phyloP scores from a whole-genome alignment of 2,329 filamentous ascomycete species.

The Fusarium acutatum region DNA sequence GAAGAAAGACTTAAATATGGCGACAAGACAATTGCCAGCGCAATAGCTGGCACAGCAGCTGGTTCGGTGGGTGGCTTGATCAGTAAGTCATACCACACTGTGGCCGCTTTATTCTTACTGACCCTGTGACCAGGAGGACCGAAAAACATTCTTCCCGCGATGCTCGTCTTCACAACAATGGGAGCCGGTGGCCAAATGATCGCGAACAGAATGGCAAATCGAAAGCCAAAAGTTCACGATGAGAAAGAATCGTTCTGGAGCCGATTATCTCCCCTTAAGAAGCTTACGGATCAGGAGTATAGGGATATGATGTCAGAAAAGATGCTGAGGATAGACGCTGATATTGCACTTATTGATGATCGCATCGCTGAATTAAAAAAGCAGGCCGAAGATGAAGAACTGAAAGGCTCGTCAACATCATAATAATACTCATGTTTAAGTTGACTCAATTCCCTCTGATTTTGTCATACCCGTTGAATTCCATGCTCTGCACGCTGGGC shows the following conservation, averaged over 20 bases:
- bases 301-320: constrained; percentile 75
- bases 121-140: constrained; percentile 55
- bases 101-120: constrained; percentile 7
- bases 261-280: constrained; percentile 76
- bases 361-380: constrained; percentile 62
- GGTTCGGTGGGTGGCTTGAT: constrained; percentile 67
- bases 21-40: constrained; percentile 73
- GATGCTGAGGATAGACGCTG: constrained; percentile 74
- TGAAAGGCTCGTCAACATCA: constrained; percentile 3
- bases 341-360: constrained; percentile 82
- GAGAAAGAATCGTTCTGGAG: constrained; percentile 59
- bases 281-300: constrained; percentile 78
- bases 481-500: background rate
- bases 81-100: constrained; percentile 51
- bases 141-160: constrained; percentile 60
- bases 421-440: constrained; percentile 1
- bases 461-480: background rate
- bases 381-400: constrained; percentile 12
- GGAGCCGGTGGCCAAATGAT: constrained; percentile 53
- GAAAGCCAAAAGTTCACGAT: constrained; percentile 47
- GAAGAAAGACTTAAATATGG: constrained; percentile 61
- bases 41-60: constrained; percentile 75
- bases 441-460: background rate
- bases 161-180: constrained; percentile 57
- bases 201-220: constrained; percentile 44